Percentiles rank a stretch among this genome's conserved stretches.
phyloP scores from a whole-genome alignment of 192 early-diverging fungal genomes.

The Rhizophagus clarus region DNA sequence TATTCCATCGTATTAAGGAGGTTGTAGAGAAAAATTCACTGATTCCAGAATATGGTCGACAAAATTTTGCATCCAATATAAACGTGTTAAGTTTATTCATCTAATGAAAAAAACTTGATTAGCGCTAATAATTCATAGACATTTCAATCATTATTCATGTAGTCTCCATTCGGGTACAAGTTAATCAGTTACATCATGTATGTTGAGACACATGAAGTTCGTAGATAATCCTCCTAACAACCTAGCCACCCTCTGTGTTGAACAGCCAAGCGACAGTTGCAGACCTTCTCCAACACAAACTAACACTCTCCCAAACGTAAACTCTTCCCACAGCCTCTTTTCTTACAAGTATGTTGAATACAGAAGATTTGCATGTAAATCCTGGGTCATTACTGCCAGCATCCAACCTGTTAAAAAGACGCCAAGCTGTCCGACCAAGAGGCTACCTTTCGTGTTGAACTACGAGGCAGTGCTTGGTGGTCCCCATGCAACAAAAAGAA shows the following conservation, averaged over 20 bases:
- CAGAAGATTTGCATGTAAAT: slow-evolving; percentile 29
- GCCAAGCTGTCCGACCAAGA: slow-evolving; percentile 23
- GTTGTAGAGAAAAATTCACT: slow-evolving; percentile 23
- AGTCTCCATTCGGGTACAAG: slow-evolving; percentile 8
- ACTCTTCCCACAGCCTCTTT: slow-evolving; percentile 6
- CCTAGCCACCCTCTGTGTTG: slow-evolving; percentile 9
- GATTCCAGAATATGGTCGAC: slow-evolving; percentile 24
- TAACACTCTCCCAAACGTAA: slow-evolving; percentile 4
- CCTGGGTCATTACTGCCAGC: slow-evolving; percentile 4
- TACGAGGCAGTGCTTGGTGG: slow-evolving; percentile 13
- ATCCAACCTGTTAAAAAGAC: slow-evolving; percentile 5
- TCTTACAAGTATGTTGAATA: slow-evolving; percentile 22
- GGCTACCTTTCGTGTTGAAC: slow-evolving; percentile 7
- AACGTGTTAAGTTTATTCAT: not conserved
- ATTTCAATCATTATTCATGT: not conserved
- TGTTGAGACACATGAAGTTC: slow-evolving; percentile 19
- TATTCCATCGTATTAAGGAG: not conserved
- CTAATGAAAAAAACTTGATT: not conserved
- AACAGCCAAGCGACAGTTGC: slow-evolving; percentile 3
- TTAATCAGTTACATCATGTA: not conserved
- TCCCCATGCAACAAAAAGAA: slow-evolving; percentile 31
- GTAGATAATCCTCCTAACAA: not conserved
- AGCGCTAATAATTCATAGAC: not conserved
- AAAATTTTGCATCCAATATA: not conserved
- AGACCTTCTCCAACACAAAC: not conserved